Base-by-base conservation (phyloP, 257 asterid species). In the Fraxinus quadrangulata region DNA sequence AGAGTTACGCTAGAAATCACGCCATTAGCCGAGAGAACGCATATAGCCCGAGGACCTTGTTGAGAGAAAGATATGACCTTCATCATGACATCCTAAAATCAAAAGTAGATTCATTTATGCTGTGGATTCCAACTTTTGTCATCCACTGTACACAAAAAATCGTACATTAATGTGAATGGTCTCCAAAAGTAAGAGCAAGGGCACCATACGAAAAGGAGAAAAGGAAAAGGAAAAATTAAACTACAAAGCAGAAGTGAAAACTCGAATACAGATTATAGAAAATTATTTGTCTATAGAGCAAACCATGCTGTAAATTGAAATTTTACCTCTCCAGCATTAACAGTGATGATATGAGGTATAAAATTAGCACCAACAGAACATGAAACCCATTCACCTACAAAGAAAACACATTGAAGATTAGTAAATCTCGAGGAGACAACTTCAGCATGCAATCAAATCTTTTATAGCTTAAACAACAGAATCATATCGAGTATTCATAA, bases 1-100 rank as follows among this genome's bases (percentile, higher is more conserved):
- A 87, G 88, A 0, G 94, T 89, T 28, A 89, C 94, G 11, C 87
- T 89, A 26, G 94, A 89, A 78, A 89, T 83, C 34, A 84, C 84
- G 47, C 94, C 94, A 81, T 80, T 89, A 63, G 91, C 94, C 3
- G 92, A 89, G 68, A 89, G 90, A 71, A 89, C 77, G 77, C 94
- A 89, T 61, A 89, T 89, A 26, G 90, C 90, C 65, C 94, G 84
- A 63, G 94, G 92, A 45, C 94, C 92, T 86, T 90, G 96, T 79
- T 93, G 97, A 75, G 96, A 91, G 79, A 91, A 91, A 10, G 98
- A 93, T 75, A 93, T 91, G 28, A 93, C 82, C 86, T 91, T 93
- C 97, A 90, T 90, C 16, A 89, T 88, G 37, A 93, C 90, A 81
- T 93, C 98, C 98, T 93, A 74, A 37, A 81, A 72, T 66, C 76